Conservation (phyloP, 2,329 filamentous ascomycete species). For the Stagonosporopsis chrysanthemi region DNA sequence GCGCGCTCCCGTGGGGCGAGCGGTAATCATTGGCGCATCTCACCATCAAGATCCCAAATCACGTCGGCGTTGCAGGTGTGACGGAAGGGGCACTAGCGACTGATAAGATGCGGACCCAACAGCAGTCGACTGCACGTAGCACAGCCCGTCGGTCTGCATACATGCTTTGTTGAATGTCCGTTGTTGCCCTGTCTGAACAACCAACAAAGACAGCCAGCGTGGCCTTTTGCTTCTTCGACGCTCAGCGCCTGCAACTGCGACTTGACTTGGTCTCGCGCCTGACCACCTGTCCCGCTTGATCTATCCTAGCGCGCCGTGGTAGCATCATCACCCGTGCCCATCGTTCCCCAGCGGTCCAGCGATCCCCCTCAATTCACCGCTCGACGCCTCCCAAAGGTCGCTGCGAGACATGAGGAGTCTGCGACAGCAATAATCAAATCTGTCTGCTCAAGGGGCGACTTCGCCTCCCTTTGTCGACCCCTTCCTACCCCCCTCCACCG, state of each 20-base stretch:
- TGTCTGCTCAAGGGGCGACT: constrained; percentile 16
- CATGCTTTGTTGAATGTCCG: not conserved
- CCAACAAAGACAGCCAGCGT: constrained; percentile 6
- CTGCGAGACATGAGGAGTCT: constrained; percentile 31
- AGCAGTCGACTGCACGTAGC: constrained; percentile 5
- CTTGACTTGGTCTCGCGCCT: constrained; percentile 17
- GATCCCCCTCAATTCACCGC: constrained; percentile 29
- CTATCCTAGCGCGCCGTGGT: constrained; percentile 30
- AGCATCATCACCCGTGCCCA: constrained; percentile 30
- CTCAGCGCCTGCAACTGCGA: constrained; percentile 19
- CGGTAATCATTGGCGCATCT: constrained; percentile 25
- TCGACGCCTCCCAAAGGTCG: constrained; percentile 19
- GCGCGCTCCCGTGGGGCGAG: not conserved
- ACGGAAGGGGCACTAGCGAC: constrained; percentile 3
- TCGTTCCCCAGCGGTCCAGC: constrained; percentile 18
- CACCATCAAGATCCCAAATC: constrained; percentile 22
- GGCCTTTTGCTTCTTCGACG: not conserved
- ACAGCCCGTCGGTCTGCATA: constrained; percentile 1
- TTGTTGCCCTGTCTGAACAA: not conserved
- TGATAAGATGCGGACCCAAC: constrained; percentile 16
- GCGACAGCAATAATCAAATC: constrained; percentile 21
- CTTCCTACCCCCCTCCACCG: constrained; percentile 8
- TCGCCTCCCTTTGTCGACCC: not conserved
- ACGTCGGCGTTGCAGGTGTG: constrained; percentile 17
- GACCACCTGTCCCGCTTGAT: constrained; percentile 27